These are phyloP conservation scores for Cladosporium velox DNA, from an alignment of 2,329 filamentous ascomycete genomes.

Conservation along the genomic window DNA sequence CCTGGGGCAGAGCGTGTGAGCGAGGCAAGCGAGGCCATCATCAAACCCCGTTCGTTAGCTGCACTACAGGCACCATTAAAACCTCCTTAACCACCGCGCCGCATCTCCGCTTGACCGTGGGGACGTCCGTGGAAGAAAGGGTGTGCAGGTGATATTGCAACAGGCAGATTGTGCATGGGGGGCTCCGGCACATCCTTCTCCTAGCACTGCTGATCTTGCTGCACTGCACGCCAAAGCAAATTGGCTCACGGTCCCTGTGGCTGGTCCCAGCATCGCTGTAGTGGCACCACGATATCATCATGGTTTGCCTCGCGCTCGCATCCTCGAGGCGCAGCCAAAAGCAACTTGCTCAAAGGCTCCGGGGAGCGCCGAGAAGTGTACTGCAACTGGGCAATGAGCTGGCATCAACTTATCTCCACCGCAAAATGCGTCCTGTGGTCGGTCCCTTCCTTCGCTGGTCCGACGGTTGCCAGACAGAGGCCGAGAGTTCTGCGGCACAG, in stretches of 20 bases:
- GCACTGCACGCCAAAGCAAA: constrained; percentile 14
- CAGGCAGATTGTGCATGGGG: constrained; percentile 9
- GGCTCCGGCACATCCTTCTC: constrained; percentile 18
- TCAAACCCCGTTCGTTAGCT: constrained; percentile 1
- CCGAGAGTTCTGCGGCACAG: constrained; percentile 1
- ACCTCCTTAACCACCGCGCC: constrained; percentile 10
- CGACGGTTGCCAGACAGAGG: not conserved
- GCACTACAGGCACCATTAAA: not conserved
- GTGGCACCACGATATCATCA: constrained; percentile 14
- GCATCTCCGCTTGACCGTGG: constrained; percentile 6
- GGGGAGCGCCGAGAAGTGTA: not conserved
- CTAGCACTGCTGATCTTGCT: constrained; percentile 17
- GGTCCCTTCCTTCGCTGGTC: not conserved
- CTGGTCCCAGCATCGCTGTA: constrained; percentile 13
- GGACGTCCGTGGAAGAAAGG: constrained; percentile 6
- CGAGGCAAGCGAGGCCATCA: constrained; percentile 9
- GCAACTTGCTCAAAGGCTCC: constrained; percentile 3
- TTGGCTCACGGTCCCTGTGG: constrained; percentile 15
- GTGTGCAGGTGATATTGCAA: constrained; percentile 17
- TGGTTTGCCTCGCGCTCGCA: not conserved
- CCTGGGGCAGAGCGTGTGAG: not conserved
- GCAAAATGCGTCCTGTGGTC: not conserved
- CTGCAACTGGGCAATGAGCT: not conserved
- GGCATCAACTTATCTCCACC: not conserved
- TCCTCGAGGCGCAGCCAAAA: constrained; percentile 18